These are phyloP conservation scores for Rhizopus microsporus DNA, from an alignment of 371 early-diverging fungal genomes.

Conservation along the genomic window DNA sequence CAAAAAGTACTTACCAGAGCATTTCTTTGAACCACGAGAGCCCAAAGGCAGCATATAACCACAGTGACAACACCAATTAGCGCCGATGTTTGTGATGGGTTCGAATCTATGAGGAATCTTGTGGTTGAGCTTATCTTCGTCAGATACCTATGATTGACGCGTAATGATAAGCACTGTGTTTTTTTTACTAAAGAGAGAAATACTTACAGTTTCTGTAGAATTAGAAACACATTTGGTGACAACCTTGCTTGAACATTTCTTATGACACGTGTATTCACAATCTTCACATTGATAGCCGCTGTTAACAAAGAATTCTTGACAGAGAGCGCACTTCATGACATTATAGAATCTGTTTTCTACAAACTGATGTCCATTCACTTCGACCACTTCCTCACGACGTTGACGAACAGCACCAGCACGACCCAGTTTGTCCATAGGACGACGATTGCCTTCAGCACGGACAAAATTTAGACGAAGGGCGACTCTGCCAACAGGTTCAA, in stretches of 20 bases:
- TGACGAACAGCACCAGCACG: constrained; percentile 91
- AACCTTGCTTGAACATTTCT: constrained; percentile 27
- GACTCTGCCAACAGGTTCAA: constrained; percentile 91
- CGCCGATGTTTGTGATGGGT: constrained; percentile 70
- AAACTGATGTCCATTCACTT: constrained; percentile 90
- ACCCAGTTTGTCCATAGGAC: constrained; percentile 71
- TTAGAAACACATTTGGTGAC: constrained; percentile 31
- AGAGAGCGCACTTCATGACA: constrained; percentile 93
- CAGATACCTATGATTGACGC: constrained; percentile 39
- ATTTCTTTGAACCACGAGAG: constrained; percentile 64
- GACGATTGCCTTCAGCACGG: constrained; percentile 45
- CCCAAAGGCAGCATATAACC: constrained; percentile 91
- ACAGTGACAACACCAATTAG: constrained; percentile 98
- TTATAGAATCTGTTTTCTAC: constrained; percentile 82
- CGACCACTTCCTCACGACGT: constrained; percentile 69
- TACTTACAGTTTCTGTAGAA: constrained; percentile 46
- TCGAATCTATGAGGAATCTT: constrained; percentile 94
- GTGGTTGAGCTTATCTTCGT: constrained; percentile 75
- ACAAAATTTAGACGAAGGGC: constrained; percentile 77
- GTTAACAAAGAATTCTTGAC: constrained; percentile 87
- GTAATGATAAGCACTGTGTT: background rate
- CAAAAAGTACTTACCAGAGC: constrained; percentile 33
- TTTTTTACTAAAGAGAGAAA: background rate
- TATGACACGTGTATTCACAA: constrained; percentile 37
- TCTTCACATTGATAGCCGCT: constrained; percentile 88